Conservation (phyloP, 306 rosid species). For the Amphicarpaea edgeworthii region DNA sequence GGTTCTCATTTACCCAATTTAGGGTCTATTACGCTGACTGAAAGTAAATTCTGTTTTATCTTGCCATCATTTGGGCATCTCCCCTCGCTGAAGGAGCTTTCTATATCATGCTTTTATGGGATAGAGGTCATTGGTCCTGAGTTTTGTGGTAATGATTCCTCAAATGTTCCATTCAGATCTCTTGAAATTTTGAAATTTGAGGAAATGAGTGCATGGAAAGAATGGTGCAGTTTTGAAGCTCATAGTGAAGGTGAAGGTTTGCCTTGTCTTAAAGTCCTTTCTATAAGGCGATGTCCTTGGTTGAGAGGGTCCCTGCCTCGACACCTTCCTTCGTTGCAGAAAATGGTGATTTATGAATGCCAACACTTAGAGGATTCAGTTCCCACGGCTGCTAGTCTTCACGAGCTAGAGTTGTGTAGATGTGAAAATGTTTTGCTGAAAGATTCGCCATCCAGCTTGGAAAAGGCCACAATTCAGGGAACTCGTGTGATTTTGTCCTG, state of each 20-base stretch:
- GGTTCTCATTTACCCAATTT: slow-evolving; percentile 22
- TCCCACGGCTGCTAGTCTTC: background rate
- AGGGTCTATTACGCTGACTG: background rate
- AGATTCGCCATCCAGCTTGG: slow-evolving; percentile 26
- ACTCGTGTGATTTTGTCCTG: background rate
- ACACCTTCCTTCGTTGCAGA: slow-evolving; percentile 34
- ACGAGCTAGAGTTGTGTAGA: background rate
- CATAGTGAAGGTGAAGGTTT: background rate
- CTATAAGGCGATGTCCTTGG: background rate
- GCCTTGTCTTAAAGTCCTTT: slow-evolving; percentile 30
- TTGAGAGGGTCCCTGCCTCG: slow-evolving; percentile 22
- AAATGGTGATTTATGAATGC: background rate
- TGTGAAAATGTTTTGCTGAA: slow-evolving; percentile 7
- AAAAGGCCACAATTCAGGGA: background rate
- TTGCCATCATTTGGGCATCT: slow-evolving; percentile 48
- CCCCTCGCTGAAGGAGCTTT: slow-evolving; percentile 38
- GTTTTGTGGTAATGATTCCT: slow-evolving; percentile 24
- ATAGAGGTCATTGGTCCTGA: slow-evolving; percentile 35
- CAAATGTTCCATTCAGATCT: slow-evolving; percentile 3
- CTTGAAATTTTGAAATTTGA: slow-evolving; percentile 34
- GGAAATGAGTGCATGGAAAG: slow-evolving; percentile 28
- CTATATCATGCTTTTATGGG: background rate
- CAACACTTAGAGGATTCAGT: background rate
- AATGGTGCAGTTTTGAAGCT: slow-evolving; percentile 28
- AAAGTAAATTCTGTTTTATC: background rate